Conservation (phyloP, 768 basidiomycete genomes). For the Tricholoma saponaceum region DNA sequence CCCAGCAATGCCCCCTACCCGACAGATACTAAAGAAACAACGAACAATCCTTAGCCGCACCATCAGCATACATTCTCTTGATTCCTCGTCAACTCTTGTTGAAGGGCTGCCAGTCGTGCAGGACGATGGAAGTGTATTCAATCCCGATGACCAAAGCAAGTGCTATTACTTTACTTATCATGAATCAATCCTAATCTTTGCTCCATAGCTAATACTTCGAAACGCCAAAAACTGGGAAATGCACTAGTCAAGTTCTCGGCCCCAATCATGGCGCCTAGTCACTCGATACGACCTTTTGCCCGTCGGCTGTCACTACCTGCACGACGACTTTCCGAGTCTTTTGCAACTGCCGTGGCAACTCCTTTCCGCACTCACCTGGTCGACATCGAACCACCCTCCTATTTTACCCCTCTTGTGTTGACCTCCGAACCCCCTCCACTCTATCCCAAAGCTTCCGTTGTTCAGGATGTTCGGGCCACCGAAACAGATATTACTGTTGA, state of each 20-base stretch:
- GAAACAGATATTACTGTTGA: not conserved
- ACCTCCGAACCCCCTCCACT: not conserved
- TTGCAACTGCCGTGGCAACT: not conserved
- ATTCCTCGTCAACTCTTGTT: slow-evolving; percentile 1
- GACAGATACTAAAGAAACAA: not conserved
- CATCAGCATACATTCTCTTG: not conserved
- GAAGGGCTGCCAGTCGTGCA: not conserved
- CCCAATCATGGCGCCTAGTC: not conserved
- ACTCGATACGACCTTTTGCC: not conserved
- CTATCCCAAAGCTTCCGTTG: not conserved
- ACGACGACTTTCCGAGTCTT: not conserved
- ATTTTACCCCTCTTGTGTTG: not conserved
- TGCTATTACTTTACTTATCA: not conserved
- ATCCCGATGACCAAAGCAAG: not conserved
- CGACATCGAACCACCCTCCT: not conserved
- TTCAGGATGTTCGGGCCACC: not conserved
- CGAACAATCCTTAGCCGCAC: not conserved
- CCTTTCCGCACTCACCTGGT: not conserved
- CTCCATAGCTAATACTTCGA: not conserved
- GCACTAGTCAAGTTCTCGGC: not conserved
- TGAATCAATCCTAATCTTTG: not conserved
- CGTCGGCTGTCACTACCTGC: slow-evolving; percentile 1
- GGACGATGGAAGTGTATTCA: not conserved
- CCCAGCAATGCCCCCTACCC: slow-evolving; percentile 1
- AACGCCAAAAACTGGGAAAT: not conserved